Evolutionary conservation across 495 filamentous ascomycete genomes (phyloP), one percentile per base, ranked within the genome.

Genomic region (Penicillium manginii): DNA sequence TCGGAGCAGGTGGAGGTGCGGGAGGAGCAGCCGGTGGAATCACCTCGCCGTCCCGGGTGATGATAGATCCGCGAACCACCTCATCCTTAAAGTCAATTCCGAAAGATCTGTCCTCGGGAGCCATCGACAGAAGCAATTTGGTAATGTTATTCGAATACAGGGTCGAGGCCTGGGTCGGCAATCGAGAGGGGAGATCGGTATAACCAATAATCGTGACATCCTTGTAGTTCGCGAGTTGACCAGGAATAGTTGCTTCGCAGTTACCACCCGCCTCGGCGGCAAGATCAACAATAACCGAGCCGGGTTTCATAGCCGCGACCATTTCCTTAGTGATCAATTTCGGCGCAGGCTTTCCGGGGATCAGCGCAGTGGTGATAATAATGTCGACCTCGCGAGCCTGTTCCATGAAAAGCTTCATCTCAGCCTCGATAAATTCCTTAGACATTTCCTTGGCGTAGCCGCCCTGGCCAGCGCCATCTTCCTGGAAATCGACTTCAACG

Each of bases 381-480:
- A 93, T 93, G 67, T 93, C 90, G n/a, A 92, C 89, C 42, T 93
- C 90, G 15, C 81, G 82, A 54, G 87, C 88, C 66, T 92, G 90
- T 63, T 92, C 86, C 64, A 88, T 84, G 64, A 93, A 93, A 23
- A 93, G 79, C 69, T 88, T 91, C 90, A 91, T 92, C 66, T 93
- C 90, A 8, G 90, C 90, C 57, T 89, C 90, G 67, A 91, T 90
- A 68, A 93, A 93, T 68, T 92, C 90, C 61, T 90, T 89, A 52
- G 89, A 91, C 90, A 93, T 93, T 65, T 90, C 88, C 62, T 93
- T 93, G 35, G 87, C 89, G 58, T 93, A 93, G 11, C 90, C 90
- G 19, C 90, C 90, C 15, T 87, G 82, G 2, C 90, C 90, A n/a
- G 88, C 82, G 14, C 90, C 90, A 56, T 92, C 90, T 71, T 93